Evolutionary conservation across 2,329 filamentous ascomycete genomes (phyloP).

Genomic region (Ceratocystis eucalypticola): DNA sequence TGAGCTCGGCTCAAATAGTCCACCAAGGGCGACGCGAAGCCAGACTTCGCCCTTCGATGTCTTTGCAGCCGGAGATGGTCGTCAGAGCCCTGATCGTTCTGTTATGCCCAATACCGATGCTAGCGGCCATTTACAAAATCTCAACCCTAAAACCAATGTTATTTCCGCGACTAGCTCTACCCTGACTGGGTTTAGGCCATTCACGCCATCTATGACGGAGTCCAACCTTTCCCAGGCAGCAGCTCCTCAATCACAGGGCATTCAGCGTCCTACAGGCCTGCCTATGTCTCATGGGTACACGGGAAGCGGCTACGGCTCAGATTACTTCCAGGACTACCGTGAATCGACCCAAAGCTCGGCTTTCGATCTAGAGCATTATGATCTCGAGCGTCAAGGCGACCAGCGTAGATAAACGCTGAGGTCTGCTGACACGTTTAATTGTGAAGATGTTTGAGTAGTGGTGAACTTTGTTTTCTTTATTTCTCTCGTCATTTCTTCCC

Average conservation of each 20-base stretch:
- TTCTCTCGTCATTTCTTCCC: conserved; percentile 1
- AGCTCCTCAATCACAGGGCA: conserved; percentile 13
- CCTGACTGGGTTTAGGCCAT: conserved; percentile 7
- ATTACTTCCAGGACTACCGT: conserved; percentile 21
- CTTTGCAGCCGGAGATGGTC: conserved; percentile 26
- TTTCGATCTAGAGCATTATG: conserved; percentile 16
- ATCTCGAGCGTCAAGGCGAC: conserved; percentile 12
- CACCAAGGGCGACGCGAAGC: conserved; percentile 18
- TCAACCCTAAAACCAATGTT: not conserved
- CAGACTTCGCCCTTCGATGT: conserved; percentile 22
- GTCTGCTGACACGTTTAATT: not conserved
- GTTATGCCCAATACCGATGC: not conserved
- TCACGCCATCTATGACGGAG: conserved; percentile 16
- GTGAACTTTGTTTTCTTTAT: conserved; percentile 3
- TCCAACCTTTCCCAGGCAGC: conserved; percentile 15
- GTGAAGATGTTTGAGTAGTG: conserved; percentile 4
- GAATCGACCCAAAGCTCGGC: conserved; percentile 16
- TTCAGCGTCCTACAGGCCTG: not conserved
- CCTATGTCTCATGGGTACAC: conserved; percentile 26
- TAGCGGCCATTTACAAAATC: not conserved
- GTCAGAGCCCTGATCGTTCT: conserved; percentile 27
- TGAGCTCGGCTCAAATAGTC: not conserved
- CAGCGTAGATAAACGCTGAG: not conserved
- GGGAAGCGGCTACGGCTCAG: conserved; percentile 21
- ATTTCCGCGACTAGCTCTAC: conserved; percentile 3